Evolutionary conservation across 2,329 filamentous ascomycete genomes (phyloP), one percentile per base, ranked within the genome.

Genomic region (Clathrospora elynae): DNA sequence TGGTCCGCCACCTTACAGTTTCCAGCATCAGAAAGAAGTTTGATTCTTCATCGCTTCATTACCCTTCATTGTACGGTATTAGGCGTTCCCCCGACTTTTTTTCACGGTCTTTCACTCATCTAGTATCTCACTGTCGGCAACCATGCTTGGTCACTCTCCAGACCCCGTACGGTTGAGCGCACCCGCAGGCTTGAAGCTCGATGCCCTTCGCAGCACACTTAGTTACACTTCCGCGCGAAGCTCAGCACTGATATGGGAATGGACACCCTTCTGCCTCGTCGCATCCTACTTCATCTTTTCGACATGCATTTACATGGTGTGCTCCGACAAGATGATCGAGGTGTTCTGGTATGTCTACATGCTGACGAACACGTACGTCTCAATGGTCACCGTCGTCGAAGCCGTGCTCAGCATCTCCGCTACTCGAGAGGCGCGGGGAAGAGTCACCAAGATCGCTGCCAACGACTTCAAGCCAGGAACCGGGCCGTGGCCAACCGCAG

Each of bases 301-400:
- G 9, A 60, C 61, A 41, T 67, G 53, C 12, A 51, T 70, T 13
- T 71, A 71, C 54, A 67, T 68, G 54, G 55, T 68, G 14, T 61
- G 56, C 23, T 56, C 59, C 4, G 46, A 58, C 9, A 49, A 50
- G 19, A 37, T 64, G 22, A 67, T 66, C 13, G 55, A 59, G 23
- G 49, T 71, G 5, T 69, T 72, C 46, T 72, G 68, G 68, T 71
- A 69, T 45, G 40, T 71, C 25, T 72, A 71, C 49, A 54, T 71
- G 40, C 55, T 59, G n/a, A 68, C 65, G 22, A 72, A 72, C 48
- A 66, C 61, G 34, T 70, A 70, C 47, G 68, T 71, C 24, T 66
- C 66, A 16, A 54, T 53, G 11, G 48, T 57, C 11, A 71, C 67
- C n/a, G 68, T 70, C n/a, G 36, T 71, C 7, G 69, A 72, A 47